Evolutionary conservation across 2,329 filamentous ascomycete genomes (phyloP).

Genomic region (Colletotrichum tropicicola): DNA sequence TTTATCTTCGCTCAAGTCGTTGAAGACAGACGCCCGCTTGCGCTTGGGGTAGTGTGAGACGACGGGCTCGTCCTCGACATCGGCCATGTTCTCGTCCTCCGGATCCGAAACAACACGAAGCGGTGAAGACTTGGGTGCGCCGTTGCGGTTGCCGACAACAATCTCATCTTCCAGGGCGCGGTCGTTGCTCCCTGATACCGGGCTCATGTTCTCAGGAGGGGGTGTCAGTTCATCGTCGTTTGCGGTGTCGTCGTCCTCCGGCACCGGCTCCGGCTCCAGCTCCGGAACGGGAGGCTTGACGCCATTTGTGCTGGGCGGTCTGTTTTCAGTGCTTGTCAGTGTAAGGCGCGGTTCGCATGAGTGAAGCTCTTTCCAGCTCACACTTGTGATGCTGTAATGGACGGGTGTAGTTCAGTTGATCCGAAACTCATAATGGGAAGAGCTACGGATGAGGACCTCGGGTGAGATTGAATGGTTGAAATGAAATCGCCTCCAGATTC

Average conservation of each 20-base stretch:
- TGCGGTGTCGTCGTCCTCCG: slow-evolving; percentile 46
- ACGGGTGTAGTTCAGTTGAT: no score
- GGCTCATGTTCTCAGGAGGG: slow-evolving; percentile 49
- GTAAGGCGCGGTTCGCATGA: no score
- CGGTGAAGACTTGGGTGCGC: slow-evolving; percentile 45
- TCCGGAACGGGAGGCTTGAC: slow-evolving; percentile 31
- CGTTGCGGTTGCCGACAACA: slow-evolving; percentile 56
- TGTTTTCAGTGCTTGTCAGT: not conserved
- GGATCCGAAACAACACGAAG: slow-evolving; percentile 43
- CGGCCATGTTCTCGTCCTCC: slow-evolving; percentile 55
- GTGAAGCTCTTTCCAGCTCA: no score
- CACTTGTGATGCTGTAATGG: not conserved
- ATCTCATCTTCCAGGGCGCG: slow-evolving; percentile 61
- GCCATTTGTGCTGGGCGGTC: slow-evolving; percentile 32
- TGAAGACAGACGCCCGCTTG: slow-evolving; percentile 57
- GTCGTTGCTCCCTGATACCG: slow-evolving; percentile 49
- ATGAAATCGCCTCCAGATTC: no score
- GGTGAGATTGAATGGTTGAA: no score
- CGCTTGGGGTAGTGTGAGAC: slow-evolving; percentile 61
- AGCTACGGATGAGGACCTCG: no score
- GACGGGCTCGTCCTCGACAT: slow-evolving; percentile 48
- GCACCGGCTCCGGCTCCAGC: no score
- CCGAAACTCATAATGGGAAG: no score
- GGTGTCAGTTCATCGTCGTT: slow-evolving; percentile 55
- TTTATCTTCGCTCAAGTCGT: slow-evolving; percentile 58